Evolutionary conservation across 352 stramenopile genomes (phyloP).

Genomic region (Phytophthora parvispora): DNA sequence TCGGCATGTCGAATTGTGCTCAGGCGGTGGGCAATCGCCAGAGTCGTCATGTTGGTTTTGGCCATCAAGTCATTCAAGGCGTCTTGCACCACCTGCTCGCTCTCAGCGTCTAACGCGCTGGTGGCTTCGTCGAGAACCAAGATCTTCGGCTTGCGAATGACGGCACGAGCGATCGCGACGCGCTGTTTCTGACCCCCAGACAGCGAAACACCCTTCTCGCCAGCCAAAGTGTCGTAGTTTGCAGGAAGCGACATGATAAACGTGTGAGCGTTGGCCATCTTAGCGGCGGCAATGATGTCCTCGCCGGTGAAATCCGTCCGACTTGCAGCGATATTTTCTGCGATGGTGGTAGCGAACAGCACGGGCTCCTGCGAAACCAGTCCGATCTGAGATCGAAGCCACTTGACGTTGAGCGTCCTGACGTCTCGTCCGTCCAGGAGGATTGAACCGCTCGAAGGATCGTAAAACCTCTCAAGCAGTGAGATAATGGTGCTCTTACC

Average conservation of each 20-base stretch:
- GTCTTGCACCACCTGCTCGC: constrained; percentile 38
- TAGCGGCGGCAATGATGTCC: constrained; percentile 72
- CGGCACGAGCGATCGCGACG: constrained; percentile 65
- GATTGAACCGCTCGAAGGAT: constrained; percentile 74
- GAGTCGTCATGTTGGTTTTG: constrained; percentile 37
- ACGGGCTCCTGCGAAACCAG: constrained; percentile 91
- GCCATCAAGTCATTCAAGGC: constrained; percentile 30
- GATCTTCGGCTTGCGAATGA: constrained; percentile 59
- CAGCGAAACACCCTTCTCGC: constrained; percentile 75
- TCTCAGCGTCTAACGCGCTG: constrained; percentile 52
- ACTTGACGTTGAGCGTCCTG: constrained; percentile 82
- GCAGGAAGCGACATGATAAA: constrained; percentile 88
- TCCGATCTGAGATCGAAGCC: constrained; percentile 69
- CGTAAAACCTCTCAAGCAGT: constrained; percentile 92
- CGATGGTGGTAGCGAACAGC: constrained; percentile 91
- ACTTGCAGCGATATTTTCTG: constrained; percentile 92
- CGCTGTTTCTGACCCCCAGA: constrained; percentile 77
- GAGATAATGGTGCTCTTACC: constrained; percentile 59
- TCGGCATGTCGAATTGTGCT: constrained; percentile 53
- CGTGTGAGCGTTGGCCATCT: constrained; percentile 52
- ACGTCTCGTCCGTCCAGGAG: constrained; percentile 86
- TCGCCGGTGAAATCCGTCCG: constrained; percentile 64
- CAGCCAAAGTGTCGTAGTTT: constrained; percentile 82
- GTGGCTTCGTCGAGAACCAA: constrained; percentile 74
- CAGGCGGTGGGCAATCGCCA: constrained; percentile 59